Evolutionary conservation across 345 rosid genomes (phyloP), one percentile per base, ranked within the genome.

Genomic region (Trapa incisa): DNA sequence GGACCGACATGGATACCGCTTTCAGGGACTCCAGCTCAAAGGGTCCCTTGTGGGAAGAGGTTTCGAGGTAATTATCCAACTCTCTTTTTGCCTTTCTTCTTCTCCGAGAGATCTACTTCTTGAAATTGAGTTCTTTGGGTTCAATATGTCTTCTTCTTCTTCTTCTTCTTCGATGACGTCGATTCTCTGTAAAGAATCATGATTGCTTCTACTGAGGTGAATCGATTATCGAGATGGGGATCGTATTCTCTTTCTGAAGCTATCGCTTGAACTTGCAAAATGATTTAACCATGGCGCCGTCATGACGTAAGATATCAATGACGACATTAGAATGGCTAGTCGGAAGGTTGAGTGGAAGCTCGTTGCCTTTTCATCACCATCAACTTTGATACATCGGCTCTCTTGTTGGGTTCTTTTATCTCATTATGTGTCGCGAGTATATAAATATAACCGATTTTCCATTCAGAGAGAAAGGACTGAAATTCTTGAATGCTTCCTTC

Each of bases 11-110:
- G 93, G 97, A 89, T 73, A 69, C 73, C 65, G 82, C 79, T 64
- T 92, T 92, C 70, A 80, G 89, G 64, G 97, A 89, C 75, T 77
- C 89, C 6, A 78, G 71, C 67, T 77, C 79, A 60, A 92, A 89
- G 80, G 90, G 84, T 65, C 91, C 95, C 60, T 80, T 89, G 13
- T 89, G 98, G 98, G 97, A 92, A 64, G 86, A 89, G 62, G 86
- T 89, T 72, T 89, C 98, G 70, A 84, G 96, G 97, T 92, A 68
- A 53, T 54, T 67, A 50, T 52, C 33, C 9, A 56, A 32, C 22
- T 63, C 22, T 63, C 3, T n/a, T 39, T 6, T 32, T 32, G 47
- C n/a, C 43, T 3, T 41, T 41, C 43, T 41, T 41, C 2, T 41
- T 8, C 43, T 41, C 16, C 32, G 36, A 57, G 38, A 58, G 63